Evolutionary conservation across 495 filamentous ascomycete species (phyloP).

Genomic region (Penicillium argentinense): DNA sequence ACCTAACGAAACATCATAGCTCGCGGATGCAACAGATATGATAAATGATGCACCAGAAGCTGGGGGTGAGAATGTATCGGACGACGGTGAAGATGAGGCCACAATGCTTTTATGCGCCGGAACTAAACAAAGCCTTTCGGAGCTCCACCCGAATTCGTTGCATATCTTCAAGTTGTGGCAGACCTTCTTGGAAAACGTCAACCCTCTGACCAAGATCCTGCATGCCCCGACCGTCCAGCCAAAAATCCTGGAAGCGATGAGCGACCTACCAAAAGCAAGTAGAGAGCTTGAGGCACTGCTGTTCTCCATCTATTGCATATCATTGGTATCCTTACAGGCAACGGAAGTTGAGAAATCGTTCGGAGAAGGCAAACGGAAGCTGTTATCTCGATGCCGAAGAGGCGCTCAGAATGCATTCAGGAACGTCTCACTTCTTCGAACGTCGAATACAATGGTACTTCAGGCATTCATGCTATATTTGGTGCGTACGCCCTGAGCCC

Average conservation of each 20-base stretch:
- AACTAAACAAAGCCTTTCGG: constrained; percentile 15
- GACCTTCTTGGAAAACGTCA: constrained; percentile 63
- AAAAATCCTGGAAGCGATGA: constrained; percentile 40
- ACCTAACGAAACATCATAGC: constrained; percentile 25
- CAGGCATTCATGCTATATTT: constrained; percentile 49
- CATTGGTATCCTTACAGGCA: constrained; percentile 38
- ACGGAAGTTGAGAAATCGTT: constrained; percentile 42
- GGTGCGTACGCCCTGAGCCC: constrained; percentile 15
- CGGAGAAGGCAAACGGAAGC: constrained; percentile 35
- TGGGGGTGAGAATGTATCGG: constrained; percentile 11
- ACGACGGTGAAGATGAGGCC: constrained; percentile 22
- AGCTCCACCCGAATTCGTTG: constrained; percentile 62
- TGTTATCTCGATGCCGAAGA: constrained; percentile 42
- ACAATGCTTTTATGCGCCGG: constrained; percentile 22
- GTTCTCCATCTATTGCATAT: constrained; percentile 49
- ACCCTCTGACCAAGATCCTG: constrained; percentile 69
- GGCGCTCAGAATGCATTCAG: constrained; percentile 46
- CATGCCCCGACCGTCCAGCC: constrained; percentile 61
- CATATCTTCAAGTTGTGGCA: constrained; percentile 76
- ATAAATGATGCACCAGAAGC: constrained; percentile 26
- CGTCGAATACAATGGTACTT: constrained; percentile 41
- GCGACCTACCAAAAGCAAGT: constrained; percentile 28
- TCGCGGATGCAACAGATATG: constrained; percentile 50
- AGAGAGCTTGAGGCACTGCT: constrained; percentile 46
- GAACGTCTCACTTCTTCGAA: constrained; percentile 47